Percentiles rank a stretch among this genome's conserved stretches.
These are phyloP conservation scores for Mucor indicus DNA, from an alignment of 371 early-diverging fungal species.

Conservation along the genomic window DNA sequence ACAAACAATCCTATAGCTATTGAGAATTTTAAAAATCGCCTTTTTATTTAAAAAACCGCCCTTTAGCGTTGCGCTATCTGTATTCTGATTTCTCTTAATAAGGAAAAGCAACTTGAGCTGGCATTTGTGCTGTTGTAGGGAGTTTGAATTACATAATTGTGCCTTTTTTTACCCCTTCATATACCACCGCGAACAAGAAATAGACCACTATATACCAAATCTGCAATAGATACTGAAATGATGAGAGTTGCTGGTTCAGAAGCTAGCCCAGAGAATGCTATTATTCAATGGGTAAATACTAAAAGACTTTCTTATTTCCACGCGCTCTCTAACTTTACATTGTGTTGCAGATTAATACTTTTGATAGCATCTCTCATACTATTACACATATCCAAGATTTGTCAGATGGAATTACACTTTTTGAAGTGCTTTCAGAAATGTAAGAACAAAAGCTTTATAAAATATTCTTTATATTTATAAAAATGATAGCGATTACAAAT, in stretches of 20 bases:
- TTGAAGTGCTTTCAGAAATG: conserved; percentile 84
- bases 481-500: conserved; percentile 70
- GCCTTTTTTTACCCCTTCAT: too few species aligned
- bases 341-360: conserved; percentile 68
- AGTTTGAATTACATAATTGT: too few species aligned
- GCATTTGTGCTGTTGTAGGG: too few species aligned
- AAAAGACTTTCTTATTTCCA: background rate
- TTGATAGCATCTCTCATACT: conserved; percentile 60
- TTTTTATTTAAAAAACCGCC: conserved; percentile 1
- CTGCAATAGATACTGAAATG: conserved; percentile 14
- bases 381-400: conserved; percentile 68
- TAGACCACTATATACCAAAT: too few species aligned
- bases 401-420: conserved; percentile 74
- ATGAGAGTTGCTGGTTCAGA: conserved; percentile 19
- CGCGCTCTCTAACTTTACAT: background rate
- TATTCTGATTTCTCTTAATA: too few species aligned
- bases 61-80: background rate
- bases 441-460: conserved; percentile 38
- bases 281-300: conserved; percentile 41
- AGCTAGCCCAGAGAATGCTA: conserved; percentile 28
- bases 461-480: background rate
- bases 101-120: too few species aligned
- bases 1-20: background rate
- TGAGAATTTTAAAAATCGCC: background rate
- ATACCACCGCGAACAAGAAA: too few species aligned